Percentiles rank a stretch among this genome's conserved stretches.
phyloP scores from a whole-genome alignment of 208 protist species.

The Leishmania turanica region DNA sequence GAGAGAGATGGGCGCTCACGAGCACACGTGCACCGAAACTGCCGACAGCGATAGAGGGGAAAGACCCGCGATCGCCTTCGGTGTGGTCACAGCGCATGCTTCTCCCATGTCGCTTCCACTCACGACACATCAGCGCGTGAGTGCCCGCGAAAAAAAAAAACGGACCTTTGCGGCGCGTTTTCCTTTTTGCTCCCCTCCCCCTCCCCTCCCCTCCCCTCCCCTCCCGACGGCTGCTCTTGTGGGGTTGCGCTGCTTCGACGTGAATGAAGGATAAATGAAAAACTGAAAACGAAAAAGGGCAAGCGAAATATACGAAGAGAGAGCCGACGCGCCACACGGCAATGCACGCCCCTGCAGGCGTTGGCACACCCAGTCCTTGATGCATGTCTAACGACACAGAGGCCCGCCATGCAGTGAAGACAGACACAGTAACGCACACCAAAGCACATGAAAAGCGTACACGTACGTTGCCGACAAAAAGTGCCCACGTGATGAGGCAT shows the following conservation, averaged over 20 bases:
- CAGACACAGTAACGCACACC: neutral
- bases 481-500: neutral
- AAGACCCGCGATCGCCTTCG: no score
- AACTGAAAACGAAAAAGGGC: neutral
- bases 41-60: neutral
- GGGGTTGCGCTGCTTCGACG: neutral
- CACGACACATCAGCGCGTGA: neutral
- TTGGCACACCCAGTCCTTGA: neutral
- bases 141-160: neutral
- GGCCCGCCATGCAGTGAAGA: neutral
- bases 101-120: neutral
- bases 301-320: constrained; percentile 11
- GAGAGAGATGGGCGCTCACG: neutral
- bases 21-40: neutral
- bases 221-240: neutral
- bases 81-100: neutral
- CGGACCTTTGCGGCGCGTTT: neutral
- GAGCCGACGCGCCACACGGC: neutral
- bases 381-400: neutral
- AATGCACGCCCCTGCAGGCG: neutral
- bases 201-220: no score
- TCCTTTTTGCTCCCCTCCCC: no score
- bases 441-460: neutral
- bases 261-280: constrained; percentile 1
- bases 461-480: neutral